Conservation (phyloP, 2,329 filamentous ascomycete genomes). For the Aspergillus sp. region DNA sequence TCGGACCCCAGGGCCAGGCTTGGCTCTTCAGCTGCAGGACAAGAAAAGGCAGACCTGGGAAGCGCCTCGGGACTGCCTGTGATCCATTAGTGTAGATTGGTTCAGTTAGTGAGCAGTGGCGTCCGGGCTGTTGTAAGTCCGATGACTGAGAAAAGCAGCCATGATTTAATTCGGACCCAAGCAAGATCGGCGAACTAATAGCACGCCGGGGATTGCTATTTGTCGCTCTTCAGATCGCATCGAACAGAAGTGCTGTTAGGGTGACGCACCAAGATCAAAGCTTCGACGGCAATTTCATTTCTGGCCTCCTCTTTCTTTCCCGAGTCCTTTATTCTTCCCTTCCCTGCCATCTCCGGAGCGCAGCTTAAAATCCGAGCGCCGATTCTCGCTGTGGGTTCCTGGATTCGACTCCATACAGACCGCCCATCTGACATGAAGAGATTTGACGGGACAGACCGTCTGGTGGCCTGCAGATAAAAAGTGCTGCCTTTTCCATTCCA, state of each 20-base stretch:
- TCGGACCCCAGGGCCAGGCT: too few relatives aligned
- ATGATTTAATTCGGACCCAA: neutral
- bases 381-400: neutral
- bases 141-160: neutral
- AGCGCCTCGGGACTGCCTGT: neutral
- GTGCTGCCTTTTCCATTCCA: slow-evolving; percentile 8
- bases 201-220: neutral
- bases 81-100: too few relatives aligned
- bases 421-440: slow-evolving; percentile 5
- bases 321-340: neutral
- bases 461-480: neutral
- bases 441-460: neutral
- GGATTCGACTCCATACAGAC: neutral
- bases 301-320: neutral
- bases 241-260: slow-evolving; percentile 4
- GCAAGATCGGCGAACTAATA: slow-evolving; percentile 7
- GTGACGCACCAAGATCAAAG: slow-evolving; percentile 9
- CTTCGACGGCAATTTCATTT: neutral
- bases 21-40: neutral
- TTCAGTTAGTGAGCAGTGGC: neutral
- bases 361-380: neutral
- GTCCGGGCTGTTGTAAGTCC: neutral
- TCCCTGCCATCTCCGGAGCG: neutral
- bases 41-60: neutral
- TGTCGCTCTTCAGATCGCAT: slow-evolving; percentile 3